A percentile compares a stretch with the other conserved stretches of the same genome.
These are phyloP conservation scores for Penicillium sp. DNA, from an alignment of 2,329 filamentous ascomycete species.

Conservation along the genomic window DNA sequence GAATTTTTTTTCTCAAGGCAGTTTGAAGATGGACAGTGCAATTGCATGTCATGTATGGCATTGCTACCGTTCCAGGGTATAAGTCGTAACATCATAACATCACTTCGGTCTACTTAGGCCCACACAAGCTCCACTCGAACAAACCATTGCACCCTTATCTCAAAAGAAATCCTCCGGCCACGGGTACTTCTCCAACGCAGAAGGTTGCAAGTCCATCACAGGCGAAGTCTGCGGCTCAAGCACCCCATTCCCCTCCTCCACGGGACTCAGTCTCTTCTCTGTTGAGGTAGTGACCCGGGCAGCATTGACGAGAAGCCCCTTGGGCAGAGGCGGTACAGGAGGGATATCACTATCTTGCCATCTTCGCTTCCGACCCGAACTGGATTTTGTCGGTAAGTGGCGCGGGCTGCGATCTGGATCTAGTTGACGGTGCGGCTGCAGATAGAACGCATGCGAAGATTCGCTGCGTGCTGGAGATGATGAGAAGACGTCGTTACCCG, in stretches of 20 bases:
- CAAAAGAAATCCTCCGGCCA: slow-evolving; percentile 51
- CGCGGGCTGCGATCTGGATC: slow-evolving; percentile 24
- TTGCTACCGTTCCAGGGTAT: slow-evolving; percentile 19
- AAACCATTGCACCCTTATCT: slow-evolving; percentile 8
- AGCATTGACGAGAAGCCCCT: slow-evolving; percentile 33
- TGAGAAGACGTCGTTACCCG: slow-evolving; percentile 13
- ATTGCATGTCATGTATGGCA: not conserved
- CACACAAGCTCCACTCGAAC: not conserved
- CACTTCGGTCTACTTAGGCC: slow-evolving; percentile 7
- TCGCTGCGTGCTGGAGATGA: slow-evolving; percentile 15
- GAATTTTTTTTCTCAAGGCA: too few relatives aligned
- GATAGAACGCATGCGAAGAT: slow-evolving; percentile 18
- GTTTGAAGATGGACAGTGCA: not conserved
- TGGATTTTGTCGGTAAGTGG: slow-evolving; percentile 20
- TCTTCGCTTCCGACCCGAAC: slow-evolving; percentile 17
- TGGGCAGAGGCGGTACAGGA: slow-evolving; percentile 44
- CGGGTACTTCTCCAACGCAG: slow-evolving; percentile 35
- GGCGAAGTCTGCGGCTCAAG: slow-evolving; percentile 10
- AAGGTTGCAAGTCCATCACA: slow-evolving; percentile 7
- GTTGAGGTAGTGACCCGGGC: slow-evolving; percentile 32
- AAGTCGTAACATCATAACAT: slow-evolving; percentile 27
- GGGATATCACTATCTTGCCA: slow-evolving; percentile 38
- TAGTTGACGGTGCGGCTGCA: slow-evolving; percentile 27
- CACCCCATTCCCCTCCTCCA: slow-evolving; percentile 1
- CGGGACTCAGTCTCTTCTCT: slow-evolving; percentile 22